A percentile compares a stretch with the other conserved stretches of the same genome.
These are phyloP conservation scores for Miscanthus sacchariflorus DNA, from an alignment of 202 grass and related monocot species.

Conservation along the genomic window DNA sequence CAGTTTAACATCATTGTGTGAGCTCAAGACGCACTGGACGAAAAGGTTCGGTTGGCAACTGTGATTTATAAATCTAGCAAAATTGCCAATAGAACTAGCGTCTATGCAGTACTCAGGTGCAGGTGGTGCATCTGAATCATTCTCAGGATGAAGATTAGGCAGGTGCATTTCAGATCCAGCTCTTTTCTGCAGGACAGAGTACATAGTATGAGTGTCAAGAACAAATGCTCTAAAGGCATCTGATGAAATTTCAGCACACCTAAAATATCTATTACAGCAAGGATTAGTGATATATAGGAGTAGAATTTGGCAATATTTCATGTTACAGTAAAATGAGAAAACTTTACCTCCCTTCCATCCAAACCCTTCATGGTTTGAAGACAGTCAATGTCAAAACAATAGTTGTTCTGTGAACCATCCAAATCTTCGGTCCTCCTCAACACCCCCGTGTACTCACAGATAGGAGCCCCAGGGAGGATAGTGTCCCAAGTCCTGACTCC, in stretches of 20 bases:
- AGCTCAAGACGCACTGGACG: conserved; percentile 86
- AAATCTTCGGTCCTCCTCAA: conserved; percentile 75
- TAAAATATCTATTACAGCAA: not conserved
- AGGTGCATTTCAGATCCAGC: conserved; percentile 64
- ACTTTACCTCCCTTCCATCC: conserved; percentile 82
- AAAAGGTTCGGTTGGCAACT: conserved; percentile 93
- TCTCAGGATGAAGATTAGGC: conserved; percentile 51
- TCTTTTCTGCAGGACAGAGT: conserved; percentile 54
- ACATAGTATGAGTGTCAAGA: not conserved
- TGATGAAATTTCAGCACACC: not conserved
- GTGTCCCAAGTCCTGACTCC: conserved; percentile 94
- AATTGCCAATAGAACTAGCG: conserved; percentile 64
- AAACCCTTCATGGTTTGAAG: conserved; percentile 91
- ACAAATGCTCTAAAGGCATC: not conserved
- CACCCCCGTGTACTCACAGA: conserved; percentile 89
- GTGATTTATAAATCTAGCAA: conserved; percentile 96
- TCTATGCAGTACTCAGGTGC: conserved; percentile 88
- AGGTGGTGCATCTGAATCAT: conserved; percentile 66
- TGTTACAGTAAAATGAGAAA: conserved; percentile 19
- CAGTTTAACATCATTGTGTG: conserved; percentile 79
- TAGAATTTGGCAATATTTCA: not conserved
- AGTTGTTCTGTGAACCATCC: conserved; percentile 73
- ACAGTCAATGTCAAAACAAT: conserved; percentile 93
- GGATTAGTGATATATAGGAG: not conserved
- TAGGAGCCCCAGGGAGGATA: conserved; percentile 88